Evolutionary conservation across 1,139 yeast genomes (phyloP).

Genomic region (Schwanniomyces etchellsii): DNA sequence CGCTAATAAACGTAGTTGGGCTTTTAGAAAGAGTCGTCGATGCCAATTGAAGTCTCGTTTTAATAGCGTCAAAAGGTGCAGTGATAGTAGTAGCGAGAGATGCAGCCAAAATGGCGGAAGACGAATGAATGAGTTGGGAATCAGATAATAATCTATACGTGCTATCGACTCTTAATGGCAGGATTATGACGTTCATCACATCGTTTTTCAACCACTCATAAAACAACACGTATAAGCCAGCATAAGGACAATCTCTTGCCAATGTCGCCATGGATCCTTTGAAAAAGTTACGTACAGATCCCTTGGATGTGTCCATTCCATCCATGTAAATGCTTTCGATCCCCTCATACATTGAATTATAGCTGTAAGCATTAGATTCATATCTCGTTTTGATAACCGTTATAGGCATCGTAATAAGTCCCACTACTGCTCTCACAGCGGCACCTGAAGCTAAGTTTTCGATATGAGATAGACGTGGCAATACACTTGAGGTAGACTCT

Average conservation of each 20-base stretch:
- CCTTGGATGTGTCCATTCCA: slow-evolving; percentile 26
- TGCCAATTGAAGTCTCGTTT: slow-evolving; percentile 77
- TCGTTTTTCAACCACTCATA: slow-evolving; percentile 67
- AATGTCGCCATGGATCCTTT: slow-evolving; percentile 85
- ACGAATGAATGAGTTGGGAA: slow-evolving; percentile 59
- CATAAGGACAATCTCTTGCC: slow-evolving; percentile 91
- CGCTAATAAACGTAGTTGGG: slow-evolving; percentile 17
- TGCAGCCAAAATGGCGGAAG: slow-evolving; percentile 73
- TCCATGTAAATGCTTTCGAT: slow-evolving; percentile 48
- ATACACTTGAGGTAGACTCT: slow-evolving; percentile 21
- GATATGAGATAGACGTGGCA: slow-evolving; percentile 67
- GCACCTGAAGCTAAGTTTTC: slow-evolving; percentile 79
- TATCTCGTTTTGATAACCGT: slow-evolving; percentile 88
- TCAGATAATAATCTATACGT: slow-evolving; percentile 6
- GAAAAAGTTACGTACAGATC: slow-evolving; percentile 61
- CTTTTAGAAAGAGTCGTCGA: slow-evolving; percentile 6
- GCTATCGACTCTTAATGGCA: slow-evolving; percentile 4
- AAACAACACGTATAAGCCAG: slow-evolving; percentile 82
- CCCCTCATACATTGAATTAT: slow-evolving; percentile 63
- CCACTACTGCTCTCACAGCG: slow-evolving; percentile 73
- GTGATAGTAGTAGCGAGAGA: slow-evolving; percentile 78
- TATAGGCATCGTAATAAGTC: slow-evolving; percentile 93
- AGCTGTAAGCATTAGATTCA: slow-evolving; percentile 72
- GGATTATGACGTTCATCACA: slow-evolving; percentile 16
- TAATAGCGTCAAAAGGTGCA: slow-evolving; percentile 92